These are phyloP conservation scores for Calvatia gigantea DNA, from an alignment of 768 basidiomycete genomes.

Conservation along the genomic window DNA sequence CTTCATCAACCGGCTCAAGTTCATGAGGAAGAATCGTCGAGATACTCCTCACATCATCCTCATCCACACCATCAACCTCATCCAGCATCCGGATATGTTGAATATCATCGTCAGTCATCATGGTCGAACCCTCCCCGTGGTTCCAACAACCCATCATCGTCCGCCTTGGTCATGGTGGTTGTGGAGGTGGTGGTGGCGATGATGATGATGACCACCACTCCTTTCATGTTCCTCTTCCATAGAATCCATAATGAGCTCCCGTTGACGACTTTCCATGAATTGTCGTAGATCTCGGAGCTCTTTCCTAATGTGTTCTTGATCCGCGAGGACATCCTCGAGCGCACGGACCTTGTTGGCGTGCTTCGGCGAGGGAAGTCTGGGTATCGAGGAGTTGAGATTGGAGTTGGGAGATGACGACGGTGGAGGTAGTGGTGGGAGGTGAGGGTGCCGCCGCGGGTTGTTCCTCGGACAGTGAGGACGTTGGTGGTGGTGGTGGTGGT, in stretches of 20 bases:
- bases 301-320: slow-evolving; percentile 79
- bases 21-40: slow-evolving; percentile 67
- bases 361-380: slow-evolving; percentile 64
- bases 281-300: slow-evolving; percentile 75
- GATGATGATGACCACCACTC: too few species aligned
- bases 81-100: slow-evolving; percentile 14
- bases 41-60: slow-evolving; percentile 72
- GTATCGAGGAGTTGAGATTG: slow-evolving; percentile 85
- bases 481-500: slow-evolving; percentile 28
- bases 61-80: slow-evolving; percentile 43
- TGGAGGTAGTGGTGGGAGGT: slow-evolving; percentile 20
- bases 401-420: slow-evolving; percentile 49
- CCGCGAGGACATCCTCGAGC: slow-evolving; percentile 75
- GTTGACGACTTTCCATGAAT: slow-evolving; percentile 63
- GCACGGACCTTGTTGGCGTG: slow-evolving; percentile 83
- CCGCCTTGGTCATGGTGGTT: background rate
- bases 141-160: slow-evolving; percentile 13
- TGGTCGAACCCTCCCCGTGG: slow-evolving; percentile 27
- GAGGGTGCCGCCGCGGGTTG: slow-evolving; percentile 20
- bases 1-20: slow-evolving; percentile 70
- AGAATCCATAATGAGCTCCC: slow-evolving; percentile 32
- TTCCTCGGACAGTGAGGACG: slow-evolving; percentile 28
- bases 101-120: slow-evolving; percentile 30
- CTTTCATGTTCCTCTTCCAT: slow-evolving; percentile 11
- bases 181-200: too few species aligned